Evolutionary conservation across 768 basidiomycete genomes (phyloP).

Genomic region (Amanita brunnescens): DNA sequence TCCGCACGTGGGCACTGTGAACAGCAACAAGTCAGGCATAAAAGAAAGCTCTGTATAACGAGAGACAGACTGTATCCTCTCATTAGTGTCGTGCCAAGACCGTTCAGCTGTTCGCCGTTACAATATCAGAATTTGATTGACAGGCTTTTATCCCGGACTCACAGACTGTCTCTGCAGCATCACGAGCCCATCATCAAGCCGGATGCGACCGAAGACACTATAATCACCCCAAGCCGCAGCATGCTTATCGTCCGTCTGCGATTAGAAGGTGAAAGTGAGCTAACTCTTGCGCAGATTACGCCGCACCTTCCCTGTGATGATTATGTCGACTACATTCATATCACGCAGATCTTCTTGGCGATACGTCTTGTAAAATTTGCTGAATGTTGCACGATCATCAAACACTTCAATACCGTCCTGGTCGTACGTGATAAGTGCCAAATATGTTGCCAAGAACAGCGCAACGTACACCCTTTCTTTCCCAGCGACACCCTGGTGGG

Average conservation of each 20-base stretch:
- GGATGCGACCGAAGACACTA: conserved; percentile 46
- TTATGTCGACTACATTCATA: conserved; percentile 32
- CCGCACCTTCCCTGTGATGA: conserved; percentile 45
- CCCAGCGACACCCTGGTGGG: conserved; percentile 28
- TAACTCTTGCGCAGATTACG: not conserved
- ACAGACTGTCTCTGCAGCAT: conserved; percentile 46
- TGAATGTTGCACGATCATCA: conserved; percentile 27
- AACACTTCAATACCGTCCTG: conserved; percentile 40
- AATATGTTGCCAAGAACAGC: not conserved
- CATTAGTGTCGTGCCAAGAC: conserved; percentile 29
- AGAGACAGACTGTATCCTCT: conserved; percentile 37
- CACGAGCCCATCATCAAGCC: conserved; percentile 51
- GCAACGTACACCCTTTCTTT: conserved; percentile 32
- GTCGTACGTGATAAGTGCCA: conserved; percentile 3
- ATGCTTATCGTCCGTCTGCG: conserved; percentile 38
- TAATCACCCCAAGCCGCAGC: conserved; percentile 50
- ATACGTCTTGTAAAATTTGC: conserved; percentile 30
- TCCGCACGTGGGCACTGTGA: conserved; percentile 36
- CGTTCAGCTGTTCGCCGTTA: conserved; percentile 17
- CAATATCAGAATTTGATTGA: not conserved
- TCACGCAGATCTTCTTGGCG: conserved; percentile 13
- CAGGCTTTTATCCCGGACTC: conserved; percentile 12
- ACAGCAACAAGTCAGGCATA: conserved; percentile 1
- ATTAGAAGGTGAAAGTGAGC: not conserved
- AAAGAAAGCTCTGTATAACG: not conserved